These are phyloP conservation scores for Penicillium sp. DNA, from an alignment of 2,329 filamentous ascomycete genomes.

Conservation along the genomic window DNA sequence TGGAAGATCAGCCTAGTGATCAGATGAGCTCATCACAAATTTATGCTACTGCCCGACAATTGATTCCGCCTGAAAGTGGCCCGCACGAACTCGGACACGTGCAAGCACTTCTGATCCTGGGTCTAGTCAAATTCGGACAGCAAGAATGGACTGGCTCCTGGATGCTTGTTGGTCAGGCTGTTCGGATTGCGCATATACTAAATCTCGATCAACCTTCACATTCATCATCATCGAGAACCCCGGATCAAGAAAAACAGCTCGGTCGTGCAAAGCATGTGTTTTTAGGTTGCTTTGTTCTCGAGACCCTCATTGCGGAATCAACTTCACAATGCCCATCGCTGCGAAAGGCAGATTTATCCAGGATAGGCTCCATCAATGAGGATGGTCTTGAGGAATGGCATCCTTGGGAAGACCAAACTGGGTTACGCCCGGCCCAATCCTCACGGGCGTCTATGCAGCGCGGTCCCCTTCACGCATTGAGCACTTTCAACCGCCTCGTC, in stretches of 20 bases:
- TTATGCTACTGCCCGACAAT: slow-evolving; percentile 41
- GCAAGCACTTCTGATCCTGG: slow-evolving; percentile 58
- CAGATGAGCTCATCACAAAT: slow-evolving; percentile 38
- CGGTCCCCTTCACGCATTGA: slow-evolving; percentile 47
- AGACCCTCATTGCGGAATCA: slow-evolving; percentile 51
- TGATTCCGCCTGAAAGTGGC: slow-evolving; percentile 50
- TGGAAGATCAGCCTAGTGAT: slow-evolving; percentile 14
- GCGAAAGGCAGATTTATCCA: slow-evolving; percentile 50
- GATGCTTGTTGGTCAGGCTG: slow-evolving; percentile 63
- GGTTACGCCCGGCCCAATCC: slow-evolving; percentile 28
- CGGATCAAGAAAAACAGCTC: slow-evolving; percentile 32
- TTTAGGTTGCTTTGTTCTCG: slow-evolving; percentile 54
- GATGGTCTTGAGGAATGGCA: slow-evolving; percentile 73
- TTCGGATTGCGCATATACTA: slow-evolving; percentile 46
- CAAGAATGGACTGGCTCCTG: slow-evolving; percentile 60
- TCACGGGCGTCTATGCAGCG: slow-evolving; percentile 32
- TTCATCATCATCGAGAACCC: slow-evolving; percentile 45
- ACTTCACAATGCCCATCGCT: slow-evolving; percentile 48
- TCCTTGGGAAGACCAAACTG: slow-evolving; percentile 59
- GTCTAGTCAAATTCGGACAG: slow-evolving; percentile 62
- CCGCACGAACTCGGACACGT: slow-evolving; percentile 52
- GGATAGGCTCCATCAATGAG: slow-evolving; percentile 55
- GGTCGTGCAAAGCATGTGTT: slow-evolving; percentile 46
- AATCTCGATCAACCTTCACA: slow-evolving; percentile 44
- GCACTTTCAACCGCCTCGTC: slow-evolving; percentile 54